Percentiles rank a stretch among this genome's conserved stretches.
Evolutionary conservation across 495 filamentous ascomycete species (phyloP).

Genomic region (Tuber calosporum): DNA sequence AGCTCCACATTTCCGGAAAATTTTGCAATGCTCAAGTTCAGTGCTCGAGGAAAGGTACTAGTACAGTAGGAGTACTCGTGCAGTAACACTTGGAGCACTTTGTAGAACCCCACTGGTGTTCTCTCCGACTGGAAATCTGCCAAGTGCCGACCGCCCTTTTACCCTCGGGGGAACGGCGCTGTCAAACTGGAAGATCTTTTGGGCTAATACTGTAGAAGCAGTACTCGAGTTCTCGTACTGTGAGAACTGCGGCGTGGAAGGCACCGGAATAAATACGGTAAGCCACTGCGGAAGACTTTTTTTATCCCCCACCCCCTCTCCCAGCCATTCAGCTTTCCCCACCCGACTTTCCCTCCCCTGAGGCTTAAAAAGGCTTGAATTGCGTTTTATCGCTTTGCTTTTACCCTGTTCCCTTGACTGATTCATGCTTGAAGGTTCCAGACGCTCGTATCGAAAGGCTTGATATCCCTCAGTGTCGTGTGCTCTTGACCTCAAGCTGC

Average conservation of each 20-base stretch:
- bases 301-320: not conserved
- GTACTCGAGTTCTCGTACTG: no score
- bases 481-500: slow-evolving; percentile 33
- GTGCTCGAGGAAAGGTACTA: no score
- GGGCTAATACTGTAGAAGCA: not conserved
- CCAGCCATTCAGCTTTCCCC: no score
- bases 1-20: no score
- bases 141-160: not conserved
- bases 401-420: not conserved
- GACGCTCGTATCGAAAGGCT: not conserved
- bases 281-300: not conserved
- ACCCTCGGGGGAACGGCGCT: not conserved
- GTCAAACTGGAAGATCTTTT: not conserved
- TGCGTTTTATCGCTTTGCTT: not conserved
- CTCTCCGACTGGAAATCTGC: not conserved
- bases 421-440: not conserved
- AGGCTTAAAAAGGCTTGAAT: not conserved
- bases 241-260: not conserved
- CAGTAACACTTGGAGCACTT: no score
- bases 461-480: not conserved
- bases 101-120: not conserved
- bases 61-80: no score
- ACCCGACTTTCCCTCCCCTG: no score
- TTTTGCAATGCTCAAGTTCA: no score
- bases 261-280: not conserved